A percentile compares a stretch with the other conserved stretches of the same genome.
Evolutionary conservation across 2,329 filamentous ascomycete genomes (phyloP).

Genomic region (Colletotrichum paranaense): DNA sequence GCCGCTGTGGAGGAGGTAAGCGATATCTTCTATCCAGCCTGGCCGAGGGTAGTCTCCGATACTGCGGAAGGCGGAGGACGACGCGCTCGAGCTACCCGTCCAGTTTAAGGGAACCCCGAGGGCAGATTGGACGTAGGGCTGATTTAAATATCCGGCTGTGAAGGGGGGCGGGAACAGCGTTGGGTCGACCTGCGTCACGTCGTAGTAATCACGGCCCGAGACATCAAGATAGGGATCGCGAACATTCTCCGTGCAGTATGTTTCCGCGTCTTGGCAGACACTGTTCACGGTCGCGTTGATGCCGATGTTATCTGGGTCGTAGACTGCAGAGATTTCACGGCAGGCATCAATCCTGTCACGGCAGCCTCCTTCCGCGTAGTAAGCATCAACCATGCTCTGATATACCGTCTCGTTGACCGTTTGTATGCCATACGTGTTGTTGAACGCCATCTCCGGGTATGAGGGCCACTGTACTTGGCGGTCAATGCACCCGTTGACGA

Average conservation of each 20-base stretch:
- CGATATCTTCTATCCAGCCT: slow-evolving; percentile 58
- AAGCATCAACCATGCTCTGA: slow-evolving; percentile 43
- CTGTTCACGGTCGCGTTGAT: slow-evolving; percentile 42
- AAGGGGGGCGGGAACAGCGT: slow-evolving; percentile 36
- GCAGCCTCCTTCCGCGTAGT: slow-evolving; percentile 57
- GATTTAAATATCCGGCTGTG: slow-evolving; percentile 36
- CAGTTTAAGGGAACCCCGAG: slow-evolving; percentile 72
- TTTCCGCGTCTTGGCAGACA: slow-evolving; percentile 31
- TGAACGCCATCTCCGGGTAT: slow-evolving; percentile 46
- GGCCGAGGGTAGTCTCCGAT: slow-evolving; percentile 46
- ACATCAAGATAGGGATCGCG: slow-evolving; percentile 28
- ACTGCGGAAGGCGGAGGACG: slow-evolving; percentile 31
- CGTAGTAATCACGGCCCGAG: slow-evolving; percentile 34
- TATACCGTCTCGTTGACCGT: slow-evolving; percentile 46
- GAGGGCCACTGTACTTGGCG: slow-evolving; percentile 47
- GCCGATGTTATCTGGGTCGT: slow-evolving; percentile 38
- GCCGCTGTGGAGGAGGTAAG: slow-evolving; percentile 55
- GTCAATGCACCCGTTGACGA: slow-evolving; percentile 70
- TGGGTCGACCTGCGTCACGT: slow-evolving; percentile 37
- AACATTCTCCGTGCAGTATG: slow-evolving; percentile 31
- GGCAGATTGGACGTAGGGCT: slow-evolving; percentile 60
- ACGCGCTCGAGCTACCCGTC: slow-evolving; percentile 43
- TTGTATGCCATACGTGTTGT: slow-evolving; percentile 46
- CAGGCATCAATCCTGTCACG: slow-evolving; percentile 64
- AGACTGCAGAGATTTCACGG: slow-evolving; percentile 47